Evolutionary conservation across 192 early-diverging fungal genomes (phyloP), one percentile per base, ranked within the genome.

Genomic region (Entrophospora sp.): DNA sequence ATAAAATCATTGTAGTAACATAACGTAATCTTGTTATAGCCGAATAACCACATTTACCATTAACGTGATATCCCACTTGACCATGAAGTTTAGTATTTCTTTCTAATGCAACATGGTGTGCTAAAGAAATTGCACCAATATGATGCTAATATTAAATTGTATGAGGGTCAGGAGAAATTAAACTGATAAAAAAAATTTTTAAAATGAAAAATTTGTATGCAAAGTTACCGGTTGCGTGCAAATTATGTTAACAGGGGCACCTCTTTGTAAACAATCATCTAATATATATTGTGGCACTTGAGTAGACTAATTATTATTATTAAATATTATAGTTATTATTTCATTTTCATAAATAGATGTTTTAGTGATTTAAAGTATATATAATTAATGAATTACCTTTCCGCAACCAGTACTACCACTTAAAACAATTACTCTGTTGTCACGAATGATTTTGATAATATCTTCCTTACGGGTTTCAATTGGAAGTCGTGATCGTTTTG

Each of bases 371-470:
- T 9, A 9, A 9, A 6, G 7, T 40, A 6, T 9, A 9, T 9
- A n/a, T 61, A 28, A 20, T 24, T 38, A 58, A n/a, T 62, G 9
- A 22, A 31, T 18, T 69, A 69, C 68, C 68, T 71, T 71, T 0
- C 70, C 70, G 20, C 70, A 71, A 18, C 70, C 70, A 2, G 70
- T 71, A 27, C 70, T 61, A 27, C 68, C 70, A 38, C 66, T 71
- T 31, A 71, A 36, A 1, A 71, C 42, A 24, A 62, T 22, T 22
- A 69, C 68, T 34, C 45, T 61, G 51, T 62, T 69, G 13, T 40
- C 30, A 18, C 68, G 68, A 22, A 69, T 62, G 14, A 64, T 34
- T 24, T 64, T 25, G 20, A 69, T 9, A 30, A 69, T 69, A 53
- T 69, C 60, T 22, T 55, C 32, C 8, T 40, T 69, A 7, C 49